Percentiles rank a stretch among this genome's conserved stretches.
Evolutionary conservation across 805 yeast species (phyloP).

Genomic region (Ogataea dorogensis): DNA sequence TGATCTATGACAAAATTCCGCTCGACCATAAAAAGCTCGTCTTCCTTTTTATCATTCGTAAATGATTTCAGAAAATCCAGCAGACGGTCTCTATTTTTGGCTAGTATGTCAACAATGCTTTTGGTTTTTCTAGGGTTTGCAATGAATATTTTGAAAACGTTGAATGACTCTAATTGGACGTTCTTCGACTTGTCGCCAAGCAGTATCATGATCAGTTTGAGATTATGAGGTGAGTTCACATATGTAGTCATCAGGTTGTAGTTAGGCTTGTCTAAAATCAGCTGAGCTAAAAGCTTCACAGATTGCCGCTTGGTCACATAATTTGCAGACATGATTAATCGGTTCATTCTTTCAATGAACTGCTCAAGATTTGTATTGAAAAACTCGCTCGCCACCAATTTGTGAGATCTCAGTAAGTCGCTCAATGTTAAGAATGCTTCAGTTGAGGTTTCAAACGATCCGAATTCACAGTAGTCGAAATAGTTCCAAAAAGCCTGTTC

Average conservation of each 20-base stretch:
- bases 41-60: conserved; percentile 60
- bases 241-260: conserved; percentile 71
- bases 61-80: conserved; percentile 66
- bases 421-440: conserved; percentile 79
- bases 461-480: conserved; percentile 72
- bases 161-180: conserved; percentile 86
- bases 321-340: conserved; percentile 69
- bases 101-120: conserved; percentile 73
- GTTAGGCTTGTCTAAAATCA: conserved; percentile 71
- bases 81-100: conserved; percentile 79
- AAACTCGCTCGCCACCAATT: conserved; percentile 68
- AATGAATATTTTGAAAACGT: conserved; percentile 91
- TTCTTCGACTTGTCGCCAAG: conserved; percentile 87
- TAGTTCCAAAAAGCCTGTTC: conserved; percentile 75
- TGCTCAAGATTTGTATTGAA: conserved; percentile 53
- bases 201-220: conserved; percentile 82
- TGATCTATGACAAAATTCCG: conserved; percentile 75
- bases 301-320: conserved; percentile 94
- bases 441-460: conserved; percentile 85
- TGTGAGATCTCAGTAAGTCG: conserved; percentile 69
- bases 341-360: conserved; percentile 65
- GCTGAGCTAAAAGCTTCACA: conserved; percentile 66
- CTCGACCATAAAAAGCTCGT: conserved; percentile 69
- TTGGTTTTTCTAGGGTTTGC: conserved; percentile 91
- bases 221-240: conserved; percentile 75